Base-by-base conservation (phyloP, 352 stramenopile species). In the Phytophthora cactorum region DNA sequence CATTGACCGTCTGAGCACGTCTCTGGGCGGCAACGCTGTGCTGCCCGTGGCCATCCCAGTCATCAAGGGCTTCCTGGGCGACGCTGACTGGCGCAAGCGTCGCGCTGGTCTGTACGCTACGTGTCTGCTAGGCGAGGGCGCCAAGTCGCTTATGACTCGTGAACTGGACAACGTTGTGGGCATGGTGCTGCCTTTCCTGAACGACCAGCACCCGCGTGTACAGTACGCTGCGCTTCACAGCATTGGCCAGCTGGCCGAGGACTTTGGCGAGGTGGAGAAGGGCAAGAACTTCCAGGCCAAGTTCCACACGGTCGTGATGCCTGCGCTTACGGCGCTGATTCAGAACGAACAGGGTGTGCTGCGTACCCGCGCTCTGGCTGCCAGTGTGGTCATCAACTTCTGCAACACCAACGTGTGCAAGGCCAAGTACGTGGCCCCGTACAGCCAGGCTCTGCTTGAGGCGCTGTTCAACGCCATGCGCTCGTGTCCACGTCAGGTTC, bases 281-380 rank as follows among this genome's bases (percentile, higher is more conserved):
- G 81, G 82, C 61, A 94, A 92, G 81, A 96, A 96, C 76, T 96
- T 96, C 59, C 86, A 95, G 68, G 84, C 85, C 29, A 89, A 86
- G 55, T 95, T 88, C 78, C 84, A 94, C 74, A 44, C 61, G 4
- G 60, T 76, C 9, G 72, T 95, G 22, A 56, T 96, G 27, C 88
- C 88, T 25, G 78, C 82, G 28, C 75, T 95, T 17, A 93, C 86
- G 34, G 74, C 67, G 32, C 64, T 94, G 47, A 70, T 96, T 55
- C 67, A 80, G 59, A 86, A 81, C 60, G 79, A 92, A 44, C 75
- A 88, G 59, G 65, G 64, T n/a, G 72, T 91, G 25, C 62, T 93
- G 59, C 86, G 88, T 27, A 96, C 83, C 15, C 86, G 86, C 36
- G 88, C 87, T 34, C 69, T 95, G 17, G 87, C 87, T 0, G 86